Conservation (phyloP, 192 early-diverging fungal species). For the Rhizoclosmatium globosum region DNA sequence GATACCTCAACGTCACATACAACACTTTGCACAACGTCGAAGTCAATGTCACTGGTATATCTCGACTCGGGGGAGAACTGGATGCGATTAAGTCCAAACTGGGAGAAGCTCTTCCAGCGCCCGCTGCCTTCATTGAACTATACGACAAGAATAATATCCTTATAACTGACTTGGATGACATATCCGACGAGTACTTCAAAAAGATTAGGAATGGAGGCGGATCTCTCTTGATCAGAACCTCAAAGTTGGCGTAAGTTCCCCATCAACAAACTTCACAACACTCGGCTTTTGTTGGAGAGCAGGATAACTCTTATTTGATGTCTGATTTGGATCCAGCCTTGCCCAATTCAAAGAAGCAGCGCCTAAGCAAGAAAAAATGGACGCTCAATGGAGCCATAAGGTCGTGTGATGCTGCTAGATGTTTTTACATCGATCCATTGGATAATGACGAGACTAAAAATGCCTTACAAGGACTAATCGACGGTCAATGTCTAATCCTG, state of each 20-base stretch:
- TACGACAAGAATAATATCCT: neutral
- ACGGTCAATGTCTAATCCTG: neutral
- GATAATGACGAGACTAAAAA: neutral
- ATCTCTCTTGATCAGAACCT: constrained; percentile 5
- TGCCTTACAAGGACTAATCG: neutral
- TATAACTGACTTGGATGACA: constrained; percentile 24
- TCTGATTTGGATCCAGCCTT: too few species aligned
- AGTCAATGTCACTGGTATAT: neutral
- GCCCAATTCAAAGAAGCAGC: neutral
- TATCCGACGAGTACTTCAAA: constrained; percentile 7
- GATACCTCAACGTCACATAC: constrained; percentile 16
- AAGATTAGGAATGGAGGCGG: constrained; percentile 7
- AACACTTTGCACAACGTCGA: neutral
- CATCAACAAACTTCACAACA: too few species aligned
- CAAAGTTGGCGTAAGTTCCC: too few species aligned
- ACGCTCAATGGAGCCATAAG: neutral
- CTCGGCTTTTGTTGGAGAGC: too few species aligned
- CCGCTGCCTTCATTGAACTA: too few species aligned
- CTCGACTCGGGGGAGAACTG: neutral
- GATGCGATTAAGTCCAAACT: neutral
- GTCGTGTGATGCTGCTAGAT: neutral
- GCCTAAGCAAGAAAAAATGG: neutral
- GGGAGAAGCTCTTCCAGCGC: neutral
- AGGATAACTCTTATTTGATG: too few species aligned
- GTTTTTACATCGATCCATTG: neutral